phyloP scores from a whole-genome alignment of 257 asterid species.

The Solanum dulcamara region DNA sequence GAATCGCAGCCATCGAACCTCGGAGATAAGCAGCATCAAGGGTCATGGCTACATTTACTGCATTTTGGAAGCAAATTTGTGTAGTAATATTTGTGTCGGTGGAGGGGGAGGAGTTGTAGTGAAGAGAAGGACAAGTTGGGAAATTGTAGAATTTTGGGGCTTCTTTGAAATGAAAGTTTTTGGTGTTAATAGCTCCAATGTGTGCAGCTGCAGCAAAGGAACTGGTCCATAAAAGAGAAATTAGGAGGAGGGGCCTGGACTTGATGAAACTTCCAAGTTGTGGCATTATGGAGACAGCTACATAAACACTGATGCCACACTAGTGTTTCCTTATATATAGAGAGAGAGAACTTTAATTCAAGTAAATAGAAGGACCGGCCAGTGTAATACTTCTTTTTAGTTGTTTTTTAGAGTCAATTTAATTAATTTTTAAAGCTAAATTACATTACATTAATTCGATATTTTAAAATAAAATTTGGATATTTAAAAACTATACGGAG shows the following conservation, averaged over 20 bases:
- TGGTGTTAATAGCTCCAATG: neutral
- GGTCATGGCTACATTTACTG: conserved; percentile 77
- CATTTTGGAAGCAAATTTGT: conserved; percentile 15
- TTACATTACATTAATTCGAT: too few species aligned
- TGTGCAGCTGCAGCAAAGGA: neutral
- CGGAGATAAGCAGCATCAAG: conserved; percentile 73
- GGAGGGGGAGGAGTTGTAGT: neutral
- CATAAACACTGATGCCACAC: neutral
- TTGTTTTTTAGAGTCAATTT: too few species aligned
- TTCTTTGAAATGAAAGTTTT: conserved; percentile 36
- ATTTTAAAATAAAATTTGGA: too few species aligned
- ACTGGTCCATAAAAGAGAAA: neutral
- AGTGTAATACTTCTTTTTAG: too few species aligned
- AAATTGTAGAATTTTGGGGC: conserved; percentile 88
- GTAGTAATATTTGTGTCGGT: neutral
- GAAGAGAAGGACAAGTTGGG: conserved; percentile 27
- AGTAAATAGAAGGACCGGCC: neutral
- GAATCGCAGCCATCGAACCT: conserved; percentile 83
- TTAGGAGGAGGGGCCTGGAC: neutral
- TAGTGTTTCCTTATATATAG: neutral
- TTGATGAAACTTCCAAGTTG: neutral
- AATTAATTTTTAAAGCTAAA: too few species aligned
- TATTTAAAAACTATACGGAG: too few species aligned
- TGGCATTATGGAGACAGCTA: conserved; percentile 6
- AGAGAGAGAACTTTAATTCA: neutral